Base-by-base conservation (phyloP, 768 basidiomycete species). In the Tulasnella sp. region DNA sequence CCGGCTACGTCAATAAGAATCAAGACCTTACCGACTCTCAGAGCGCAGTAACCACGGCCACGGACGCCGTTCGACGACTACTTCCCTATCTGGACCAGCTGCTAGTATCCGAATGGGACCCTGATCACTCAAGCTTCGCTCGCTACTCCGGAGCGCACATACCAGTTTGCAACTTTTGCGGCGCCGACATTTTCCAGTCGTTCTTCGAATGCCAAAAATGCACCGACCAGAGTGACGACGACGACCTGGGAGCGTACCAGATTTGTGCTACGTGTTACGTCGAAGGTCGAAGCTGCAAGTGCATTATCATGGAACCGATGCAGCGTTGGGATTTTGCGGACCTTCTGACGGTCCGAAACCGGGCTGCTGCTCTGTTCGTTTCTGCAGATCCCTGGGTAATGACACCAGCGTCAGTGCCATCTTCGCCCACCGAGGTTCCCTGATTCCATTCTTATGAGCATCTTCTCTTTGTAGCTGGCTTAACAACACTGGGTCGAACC, bases 131-230 rank as follows among this genome's bases (percentile, higher is more conserved):
- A 26, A 41, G 17, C 26, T 44, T 73, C 39, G 22, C 35, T 9
- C 41, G 47, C 26, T 67, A 39, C 62, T 52, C 37, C 7, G 35
- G 36, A 32, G 47, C 19, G 19, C 72, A 70, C 69, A 74, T n/a
- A 70, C 68, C 63, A 62, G 75, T 62, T 42, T 94, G 92, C 76
- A 91, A 94, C 77, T 93, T 91, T 77, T 94, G 92, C 76, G 88
- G 87, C 19, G 86, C 85, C 2, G 92, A 94, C 76, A 85, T 94
- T 73, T 94, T 93, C 75, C 88, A 91, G 75, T 88, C 89, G 74
- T 92, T 88, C 78, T 90, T 94, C 74, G 88, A 90, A 77, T 94
- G 92, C 77, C 77, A 78, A 1, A 73, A 75, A 0, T 90, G 90
- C 75, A 79, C 80, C 44, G 34, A 62, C 62, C 64, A 5, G 29